These are phyloP conservation scores for Suillus placidus DNA, from an alignment of 768 basidiomycete genomes.

Conservation along the genomic window DNA sequence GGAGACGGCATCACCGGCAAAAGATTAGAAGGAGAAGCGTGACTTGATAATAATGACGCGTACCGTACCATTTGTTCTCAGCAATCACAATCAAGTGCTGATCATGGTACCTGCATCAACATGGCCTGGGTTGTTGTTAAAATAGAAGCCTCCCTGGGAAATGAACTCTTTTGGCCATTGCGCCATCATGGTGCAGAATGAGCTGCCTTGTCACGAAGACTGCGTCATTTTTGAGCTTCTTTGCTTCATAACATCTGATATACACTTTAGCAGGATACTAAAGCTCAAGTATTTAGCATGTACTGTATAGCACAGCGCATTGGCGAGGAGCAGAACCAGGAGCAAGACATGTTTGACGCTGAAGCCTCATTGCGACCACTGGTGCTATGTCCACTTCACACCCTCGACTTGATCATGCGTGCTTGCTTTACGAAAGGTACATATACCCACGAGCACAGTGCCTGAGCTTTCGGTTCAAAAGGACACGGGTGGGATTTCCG, in stretches of 20 bases:
- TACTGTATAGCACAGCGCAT: not conserved
- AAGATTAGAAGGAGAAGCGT: constrained; percentile 16
- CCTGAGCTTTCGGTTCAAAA: not conserved
- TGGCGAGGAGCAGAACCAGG: not conserved
- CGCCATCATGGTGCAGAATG: constrained; percentile 27
- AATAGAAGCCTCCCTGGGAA: not conserved
- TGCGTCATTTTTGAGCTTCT: constrained; percentile 21
- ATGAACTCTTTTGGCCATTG: constrained; percentile 13
- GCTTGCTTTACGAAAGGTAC: not conserved
- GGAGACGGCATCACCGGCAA: constrained; percentile 8
- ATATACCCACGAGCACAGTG: not conserved
- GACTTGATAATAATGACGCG: constrained; percentile 12
- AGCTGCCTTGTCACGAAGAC: not conserved
- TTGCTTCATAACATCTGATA: not conserved
- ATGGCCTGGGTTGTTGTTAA: constrained; percentile 1
- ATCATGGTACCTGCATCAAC: constrained; percentile 5
- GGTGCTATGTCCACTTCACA: constrained; percentile 8
- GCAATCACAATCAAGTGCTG: constrained; percentile 21
- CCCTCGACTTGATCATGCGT: not conserved
- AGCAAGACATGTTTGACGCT: not conserved
- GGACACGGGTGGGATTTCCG: not conserved
- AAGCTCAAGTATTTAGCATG: not conserved
- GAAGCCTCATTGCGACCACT: not conserved
- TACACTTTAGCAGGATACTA: not conserved
- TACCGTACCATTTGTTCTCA: constrained; percentile 26